phyloP scores from a whole-genome alignment of 306 rosid species.

The Prunus dulcis region DNA sequence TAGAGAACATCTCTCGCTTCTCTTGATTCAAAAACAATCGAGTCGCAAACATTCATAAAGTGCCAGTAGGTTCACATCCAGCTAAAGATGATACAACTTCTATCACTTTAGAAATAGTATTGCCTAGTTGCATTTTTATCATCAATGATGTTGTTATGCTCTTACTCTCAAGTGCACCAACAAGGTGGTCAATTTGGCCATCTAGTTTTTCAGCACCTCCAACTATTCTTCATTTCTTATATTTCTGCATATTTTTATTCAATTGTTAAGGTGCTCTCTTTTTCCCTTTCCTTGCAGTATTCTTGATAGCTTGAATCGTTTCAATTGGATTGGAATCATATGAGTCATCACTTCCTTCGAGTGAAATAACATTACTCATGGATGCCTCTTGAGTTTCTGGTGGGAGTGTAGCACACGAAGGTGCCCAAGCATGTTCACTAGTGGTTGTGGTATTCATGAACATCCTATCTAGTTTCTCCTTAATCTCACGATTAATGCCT shows the following conservation, averaged over 20 bases:
- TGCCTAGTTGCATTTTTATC: background rate
- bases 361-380: background rate
- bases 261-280: background rate
- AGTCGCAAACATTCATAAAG: background rate
- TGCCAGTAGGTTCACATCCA: background rate
- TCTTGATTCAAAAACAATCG: background rate
- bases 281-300: background rate
- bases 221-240: background rate
- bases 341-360: background rate
- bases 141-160: background rate
- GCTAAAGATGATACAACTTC: background rate
- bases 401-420: background rate
- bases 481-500: background rate
- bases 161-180: background rate
- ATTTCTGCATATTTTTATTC: background rate
- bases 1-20: background rate
- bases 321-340: background rate
- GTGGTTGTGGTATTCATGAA: background rate
- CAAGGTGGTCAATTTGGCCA: background rate
- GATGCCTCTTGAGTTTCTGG: too few species aligned
- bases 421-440: background rate
- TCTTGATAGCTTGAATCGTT: background rate
- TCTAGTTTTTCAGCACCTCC: background rate
- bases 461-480: background rate
- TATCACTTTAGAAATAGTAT: background rate